phyloP scores from a whole-genome alignment of 352 stramenopile species.

The Poterioochromonas sp. region DNA sequence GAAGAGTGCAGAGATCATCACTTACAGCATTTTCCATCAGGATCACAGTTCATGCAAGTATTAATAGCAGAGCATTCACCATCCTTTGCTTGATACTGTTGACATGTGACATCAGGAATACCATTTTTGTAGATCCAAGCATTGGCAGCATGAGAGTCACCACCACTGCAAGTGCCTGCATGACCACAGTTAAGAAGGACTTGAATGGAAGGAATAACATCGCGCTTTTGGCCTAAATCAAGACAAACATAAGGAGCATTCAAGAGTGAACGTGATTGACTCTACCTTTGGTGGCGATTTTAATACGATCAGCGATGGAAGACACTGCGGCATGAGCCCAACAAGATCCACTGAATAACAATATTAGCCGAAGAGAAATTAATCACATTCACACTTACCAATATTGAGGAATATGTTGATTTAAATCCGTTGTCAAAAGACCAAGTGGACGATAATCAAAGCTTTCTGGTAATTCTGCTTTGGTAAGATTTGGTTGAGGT shows the following conservation, averaged over 20 bases:
- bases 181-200: slow-evolving; percentile 32
- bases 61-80: slow-evolving; percentile 24
- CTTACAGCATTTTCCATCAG: not conserved
- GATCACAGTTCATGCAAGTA: slow-evolving; percentile 33
- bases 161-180: slow-evolving; percentile 33
- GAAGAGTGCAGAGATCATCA: not conserved
- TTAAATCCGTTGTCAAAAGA: not conserved
- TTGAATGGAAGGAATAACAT: slow-evolving; percentile 32
- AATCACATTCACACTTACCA: too few relatives aligned
- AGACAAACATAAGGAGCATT: not conserved
- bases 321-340: slow-evolving; percentile 64
- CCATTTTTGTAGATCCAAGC: slow-evolving; percentile 64
- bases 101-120: slow-evolving; percentile 82
- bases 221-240: not conserved
- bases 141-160: slow-evolving; percentile 51
- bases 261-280: not conserved
- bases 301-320: slow-evolving; percentile 37
- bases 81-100: slow-evolving; percentile 61
- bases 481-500: not conserved
- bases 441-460: not conserved
- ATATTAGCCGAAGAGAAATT: too few relatives aligned
- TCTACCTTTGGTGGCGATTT: not conserved
- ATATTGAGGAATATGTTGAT: slow-evolving; percentile 14
- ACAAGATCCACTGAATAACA: slow-evolving; percentile 66
- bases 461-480: not conserved